Conservation (phyloP, 805 yeast genomes). For the Yarrowia porcina region DNA sequence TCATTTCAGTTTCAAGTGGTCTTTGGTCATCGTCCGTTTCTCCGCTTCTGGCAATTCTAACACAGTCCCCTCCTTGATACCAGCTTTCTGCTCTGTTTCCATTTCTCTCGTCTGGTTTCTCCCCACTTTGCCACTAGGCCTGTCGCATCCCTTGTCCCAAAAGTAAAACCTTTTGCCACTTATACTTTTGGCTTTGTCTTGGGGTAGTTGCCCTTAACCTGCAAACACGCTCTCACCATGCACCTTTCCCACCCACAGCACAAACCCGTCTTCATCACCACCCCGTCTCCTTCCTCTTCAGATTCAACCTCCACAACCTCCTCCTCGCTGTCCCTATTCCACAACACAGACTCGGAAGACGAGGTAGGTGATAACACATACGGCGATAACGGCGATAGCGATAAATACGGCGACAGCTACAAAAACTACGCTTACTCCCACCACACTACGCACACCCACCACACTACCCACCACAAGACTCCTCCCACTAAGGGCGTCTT, state of each 20-base stretch:
- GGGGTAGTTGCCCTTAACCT: conserved; percentile 21
- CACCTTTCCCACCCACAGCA: conserved; percentile 23
- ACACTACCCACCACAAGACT: too few species aligned
- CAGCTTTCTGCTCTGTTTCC: background rate
- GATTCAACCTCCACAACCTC: background rate
- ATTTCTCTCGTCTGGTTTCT: background rate
- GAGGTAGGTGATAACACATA: too few species aligned
- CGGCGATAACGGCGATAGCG: too few species aligned
- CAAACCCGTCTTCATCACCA: conserved; percentile 7
- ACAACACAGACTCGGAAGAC: conserved; percentile 2
- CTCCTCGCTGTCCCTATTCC: conserved; percentile 22
- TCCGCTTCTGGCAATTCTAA: background rate
- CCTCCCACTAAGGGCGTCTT: too few species aligned
- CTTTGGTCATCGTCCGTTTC: background rate
- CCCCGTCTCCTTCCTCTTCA: background rate
- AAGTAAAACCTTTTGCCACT: background rate
- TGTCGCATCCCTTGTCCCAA: conserved; percentile 23
- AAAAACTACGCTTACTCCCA: too few species aligned
- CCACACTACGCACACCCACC: too few species aligned
- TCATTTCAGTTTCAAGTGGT: too few species aligned
- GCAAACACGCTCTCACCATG: conserved; percentile 26
- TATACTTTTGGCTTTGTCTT: conserved; percentile 9
- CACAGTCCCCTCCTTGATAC: background rate
- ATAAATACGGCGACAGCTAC: too few species aligned
- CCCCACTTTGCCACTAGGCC: conserved; percentile 24